phyloP scores from a whole-genome alignment of 352 stramenopile species.

The Globisporangium spiculum region DNA sequence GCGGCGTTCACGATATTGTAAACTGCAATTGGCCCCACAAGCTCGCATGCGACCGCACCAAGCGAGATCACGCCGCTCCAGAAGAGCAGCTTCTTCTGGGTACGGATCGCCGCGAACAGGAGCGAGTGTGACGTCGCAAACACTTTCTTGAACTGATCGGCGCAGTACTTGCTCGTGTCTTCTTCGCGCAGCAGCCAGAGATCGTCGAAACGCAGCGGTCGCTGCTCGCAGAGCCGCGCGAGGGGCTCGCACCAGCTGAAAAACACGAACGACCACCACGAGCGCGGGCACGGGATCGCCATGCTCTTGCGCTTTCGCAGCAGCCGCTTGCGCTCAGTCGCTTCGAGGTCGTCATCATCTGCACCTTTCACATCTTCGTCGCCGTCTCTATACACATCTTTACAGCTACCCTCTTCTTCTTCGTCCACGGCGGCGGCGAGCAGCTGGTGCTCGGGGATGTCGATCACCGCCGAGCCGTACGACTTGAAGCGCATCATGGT shows the following conservation, averaged over 20 bases:
- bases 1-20: slow-evolving; percentile 27
- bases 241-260: slow-evolving; percentile 35
- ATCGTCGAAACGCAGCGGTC: slow-evolving; percentile 27
- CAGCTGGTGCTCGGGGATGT: slow-evolving; percentile 8
- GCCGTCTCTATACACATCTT: not conserved
- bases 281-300: not conserved
- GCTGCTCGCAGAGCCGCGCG: slow-evolving; percentile 20
- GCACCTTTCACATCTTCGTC: not conserved
- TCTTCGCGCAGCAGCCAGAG: slow-evolving; percentile 30
- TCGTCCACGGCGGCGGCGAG: not conserved
- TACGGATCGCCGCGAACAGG: slow-evolving; percentile 22
- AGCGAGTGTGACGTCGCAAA: slow-evolving; percentile 22
- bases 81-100: slow-evolving; percentile 22
- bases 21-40: slow-evolving; percentile 27
- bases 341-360: not conserved
- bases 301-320: not conserved
- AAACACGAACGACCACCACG: slow-evolving; percentile 30
- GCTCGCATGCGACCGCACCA: slow-evolving; percentile 26
- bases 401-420: not conserved
- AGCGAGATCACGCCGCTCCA: slow-evolving; percentile 31
- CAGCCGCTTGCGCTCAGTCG: not conserved
- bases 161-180: slow-evolving; percentile 23
- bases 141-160: slow-evolving; percentile 19
- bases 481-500: slow-evolving; percentile 4
- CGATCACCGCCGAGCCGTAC: slow-evolving; percentile 7